These are phyloP conservation scores for Nemania sp. DNA, from an alignment of 2,329 filamentous ascomycete species.

Conservation along the genomic window DNA sequence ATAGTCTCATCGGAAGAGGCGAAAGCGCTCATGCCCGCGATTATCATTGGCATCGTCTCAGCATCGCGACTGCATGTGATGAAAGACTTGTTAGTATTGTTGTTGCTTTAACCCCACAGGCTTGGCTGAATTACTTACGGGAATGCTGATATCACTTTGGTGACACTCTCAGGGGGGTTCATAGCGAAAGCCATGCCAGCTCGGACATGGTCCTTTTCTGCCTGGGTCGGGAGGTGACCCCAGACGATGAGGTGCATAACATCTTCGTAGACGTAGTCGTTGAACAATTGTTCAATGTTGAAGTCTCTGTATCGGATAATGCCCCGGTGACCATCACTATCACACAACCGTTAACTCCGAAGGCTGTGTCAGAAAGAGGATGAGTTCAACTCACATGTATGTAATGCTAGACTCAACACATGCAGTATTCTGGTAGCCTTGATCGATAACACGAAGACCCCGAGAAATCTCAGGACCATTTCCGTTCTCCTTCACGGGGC, in stretches of 20 bases:
- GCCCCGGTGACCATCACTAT: slow-evolving; percentile 31
- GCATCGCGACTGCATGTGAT: slow-evolving; percentile 31
- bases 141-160: slow-evolving; percentile 33
- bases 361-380: not conserved
- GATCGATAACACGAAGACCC: slow-evolving; percentile 30
- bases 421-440: slow-evolving; percentile 34
- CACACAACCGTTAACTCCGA: not conserved
- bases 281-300: slow-evolving; percentile 32
- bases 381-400: slow-evolving; percentile 27
- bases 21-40: slow-evolving; percentile 43
- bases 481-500: slow-evolving; percentile 8
- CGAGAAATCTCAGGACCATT: slow-evolving; percentile 15
- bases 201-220: slow-evolving; percentile 38
- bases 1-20: slow-evolving; percentile 37
- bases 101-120: not conserved
- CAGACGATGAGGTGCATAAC: slow-evolving; percentile 44
- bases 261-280: slow-evolving; percentile 34
- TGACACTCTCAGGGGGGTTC: slow-evolving; percentile 31
- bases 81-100: slow-evolving; percentile 10
- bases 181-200: slow-evolving; percentile 31
- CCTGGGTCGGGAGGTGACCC: slow-evolving; percentile 40
- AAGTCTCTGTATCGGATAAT: slow-evolving; percentile 33
- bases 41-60: slow-evolving; percentile 43
- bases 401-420: slow-evolving; percentile 37
- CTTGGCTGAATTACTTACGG: slow-evolving; percentile 26